Conservation (phyloP, 140 eudicot species). For the Eryngium alpinum region DNA sequence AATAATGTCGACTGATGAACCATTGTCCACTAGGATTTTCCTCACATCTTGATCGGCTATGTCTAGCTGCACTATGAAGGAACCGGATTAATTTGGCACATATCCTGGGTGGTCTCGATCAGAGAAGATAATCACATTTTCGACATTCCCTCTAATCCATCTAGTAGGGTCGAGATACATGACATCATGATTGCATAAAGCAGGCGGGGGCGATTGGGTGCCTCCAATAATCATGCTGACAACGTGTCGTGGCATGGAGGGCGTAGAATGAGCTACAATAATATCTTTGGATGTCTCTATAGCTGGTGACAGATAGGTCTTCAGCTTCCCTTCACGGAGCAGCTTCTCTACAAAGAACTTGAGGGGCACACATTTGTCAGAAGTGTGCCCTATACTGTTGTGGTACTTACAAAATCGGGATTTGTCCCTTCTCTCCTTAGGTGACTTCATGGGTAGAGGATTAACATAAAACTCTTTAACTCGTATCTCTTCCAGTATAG, state of each 20-base stretch:
- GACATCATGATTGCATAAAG: no score
- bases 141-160: accelerated
- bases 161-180: no score
- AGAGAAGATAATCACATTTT: neutral
- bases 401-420: neutral
- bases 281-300: accelerated
- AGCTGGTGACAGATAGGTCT: no score
- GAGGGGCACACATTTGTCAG: neutral
- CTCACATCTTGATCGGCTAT: neutral
- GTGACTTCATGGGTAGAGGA: neutral
- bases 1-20: neutral
- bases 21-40: neutral
- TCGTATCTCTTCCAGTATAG: neutral
- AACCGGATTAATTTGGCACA: accelerated
- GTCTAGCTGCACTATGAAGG: neutral
- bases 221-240: no score
- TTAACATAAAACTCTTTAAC: no score
- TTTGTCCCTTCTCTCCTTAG: no score
- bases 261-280: neutral
- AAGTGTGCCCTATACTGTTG: neutral
- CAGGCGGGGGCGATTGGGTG: no score
- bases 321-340: neutral
- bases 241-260: no score
- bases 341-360: neutral
- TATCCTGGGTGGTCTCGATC: no score